Percentiles rank a stretch among this genome's conserved stretches.
Conservation (phyloP, 169 alveolate species). For the Cryptosporidium sp. region DNA sequence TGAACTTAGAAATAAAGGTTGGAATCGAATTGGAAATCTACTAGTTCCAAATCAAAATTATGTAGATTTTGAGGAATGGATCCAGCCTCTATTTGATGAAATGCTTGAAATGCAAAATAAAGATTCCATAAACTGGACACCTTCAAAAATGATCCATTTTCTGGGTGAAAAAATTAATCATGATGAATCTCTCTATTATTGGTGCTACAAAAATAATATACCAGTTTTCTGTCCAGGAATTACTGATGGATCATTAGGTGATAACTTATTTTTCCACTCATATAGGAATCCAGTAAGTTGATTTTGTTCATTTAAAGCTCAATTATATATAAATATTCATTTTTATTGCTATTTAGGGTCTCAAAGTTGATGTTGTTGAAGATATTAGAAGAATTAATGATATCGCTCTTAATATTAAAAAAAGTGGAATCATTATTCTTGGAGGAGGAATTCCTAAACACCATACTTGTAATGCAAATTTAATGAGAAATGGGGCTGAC, state of each 20-base stretch:
- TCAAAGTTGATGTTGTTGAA: constrained; percentile 93
- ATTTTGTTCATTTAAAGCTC: background rate
- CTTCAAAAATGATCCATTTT: constrained; percentile 91
- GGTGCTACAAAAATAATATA: constrained; percentile 98
- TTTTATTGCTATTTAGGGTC: constrained; percentile 81
- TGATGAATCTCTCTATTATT: constrained; percentile 95
- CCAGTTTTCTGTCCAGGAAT: constrained; percentile 99
- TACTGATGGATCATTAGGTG: constrained; percentile 99
- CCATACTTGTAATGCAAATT: constrained; percentile 98
- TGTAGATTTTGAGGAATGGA: constrained; percentile 95
- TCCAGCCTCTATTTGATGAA: constrained; percentile 94
- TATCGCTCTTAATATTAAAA: constrained; percentile 90
- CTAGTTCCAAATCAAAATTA: constrained; percentile 98
- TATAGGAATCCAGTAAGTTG: constrained; percentile 77
- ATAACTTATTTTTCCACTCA: constrained; percentile 88
- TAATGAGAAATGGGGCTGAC: constrained; percentile 99
- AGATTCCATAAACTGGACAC: constrained; percentile 87
- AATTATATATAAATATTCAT: background rate
- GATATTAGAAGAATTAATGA: constrained; percentile 95
- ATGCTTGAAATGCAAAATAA: constrained; percentile 91
- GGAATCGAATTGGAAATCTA: constrained; percentile 98
- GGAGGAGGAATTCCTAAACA: constrained; percentile 99
- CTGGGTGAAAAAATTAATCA: constrained; percentile 96
- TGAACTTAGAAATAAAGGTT: constrained; percentile 93
- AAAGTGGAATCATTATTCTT: constrained; percentile 95